Conservation (phyloP, 2,329 filamentous ascomycete species). For the Fusarium sp. region DNA sequence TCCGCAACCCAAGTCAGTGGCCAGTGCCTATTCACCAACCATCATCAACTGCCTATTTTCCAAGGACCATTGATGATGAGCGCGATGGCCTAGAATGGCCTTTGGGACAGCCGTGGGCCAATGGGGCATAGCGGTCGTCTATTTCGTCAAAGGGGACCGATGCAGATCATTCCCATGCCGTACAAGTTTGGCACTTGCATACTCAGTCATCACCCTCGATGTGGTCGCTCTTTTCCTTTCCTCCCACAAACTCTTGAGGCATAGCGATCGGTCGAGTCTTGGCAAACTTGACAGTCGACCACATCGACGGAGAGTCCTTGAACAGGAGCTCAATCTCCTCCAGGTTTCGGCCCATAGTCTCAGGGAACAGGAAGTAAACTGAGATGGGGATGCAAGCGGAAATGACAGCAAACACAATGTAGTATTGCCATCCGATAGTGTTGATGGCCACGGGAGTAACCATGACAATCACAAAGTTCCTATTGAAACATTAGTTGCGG, state of each 20-base stretch:
- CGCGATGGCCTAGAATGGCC: neutral
- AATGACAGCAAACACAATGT: conserved; percentile 58
- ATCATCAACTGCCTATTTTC: neutral
- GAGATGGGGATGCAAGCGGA: conserved; percentile 58
- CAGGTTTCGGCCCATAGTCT: conserved; percentile 48
- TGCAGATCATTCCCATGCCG: neutral
- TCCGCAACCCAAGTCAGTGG: neutral
- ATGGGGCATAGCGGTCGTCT: neutral
- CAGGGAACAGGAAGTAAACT: conserved; percentile 53
- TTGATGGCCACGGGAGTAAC: conserved; percentile 74
- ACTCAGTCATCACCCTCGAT: conserved; percentile 6
- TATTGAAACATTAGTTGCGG: conserved; percentile 13
- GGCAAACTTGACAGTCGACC: conserved; percentile 33
- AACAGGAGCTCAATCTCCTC: conserved; percentile 48
- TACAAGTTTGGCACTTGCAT: neutral
- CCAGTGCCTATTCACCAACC: neutral
- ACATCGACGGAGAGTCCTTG: conserved; percentile 30
- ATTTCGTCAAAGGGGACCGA: neutral
- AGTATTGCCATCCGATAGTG: conserved; percentile 65
- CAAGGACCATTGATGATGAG: neutral
- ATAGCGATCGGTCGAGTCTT: conserved; percentile 25
- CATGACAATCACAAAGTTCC: conserved; percentile 64
- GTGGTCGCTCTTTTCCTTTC: conserved; percentile 28
- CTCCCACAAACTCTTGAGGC: conserved; percentile 20
- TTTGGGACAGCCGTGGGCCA: neutral